A percentile compares a stretch with the other conserved stretches of the same genome.
phyloP scores from a whole-genome alignment of 2,329 filamentous ascomycete genomes.

The Colletotrichum sp. region DNA sequence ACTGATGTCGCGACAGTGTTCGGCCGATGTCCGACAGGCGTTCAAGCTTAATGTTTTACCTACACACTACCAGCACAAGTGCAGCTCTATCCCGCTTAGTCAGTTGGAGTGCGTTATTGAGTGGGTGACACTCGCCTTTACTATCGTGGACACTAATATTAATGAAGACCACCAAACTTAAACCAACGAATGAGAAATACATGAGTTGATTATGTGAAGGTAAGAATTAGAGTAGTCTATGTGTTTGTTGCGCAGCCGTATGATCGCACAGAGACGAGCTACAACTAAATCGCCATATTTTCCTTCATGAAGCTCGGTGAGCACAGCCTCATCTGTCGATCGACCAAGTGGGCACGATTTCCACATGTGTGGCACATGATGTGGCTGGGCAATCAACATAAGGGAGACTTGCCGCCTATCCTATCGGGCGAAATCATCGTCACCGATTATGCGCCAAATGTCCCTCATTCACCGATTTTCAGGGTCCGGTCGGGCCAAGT shows the following conservation, averaged over 20 bases:
- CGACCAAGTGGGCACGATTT: no score
- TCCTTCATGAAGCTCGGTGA: not conserved
- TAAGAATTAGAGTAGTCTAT: fast-evolving
- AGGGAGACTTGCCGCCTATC: not conserved
- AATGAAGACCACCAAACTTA: no score
- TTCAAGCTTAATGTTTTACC: no score
- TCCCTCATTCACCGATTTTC: not conserved
- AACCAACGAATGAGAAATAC: not conserved
- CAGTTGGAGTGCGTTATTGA: no score
- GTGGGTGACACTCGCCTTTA: no score
- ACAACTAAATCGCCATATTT: not conserved
- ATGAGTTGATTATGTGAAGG: not conserved
- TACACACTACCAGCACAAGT: no score
- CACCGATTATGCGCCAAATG: not conserved
- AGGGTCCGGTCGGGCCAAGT: not conserved
- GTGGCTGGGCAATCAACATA: not conserved
- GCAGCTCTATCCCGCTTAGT: no score
- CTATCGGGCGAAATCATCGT: not conserved
- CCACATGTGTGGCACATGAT: not conserved
- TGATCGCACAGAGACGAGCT: not conserved
- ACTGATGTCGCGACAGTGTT: not conserved
- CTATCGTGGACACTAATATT: no score
- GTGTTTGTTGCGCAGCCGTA: not conserved
- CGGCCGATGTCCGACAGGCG: not conserved
- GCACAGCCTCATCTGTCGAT: not conserved